Conservation (phyloP, 1,284 basidiomycete genomes). For the Cystobasidium pallidum region DNA sequence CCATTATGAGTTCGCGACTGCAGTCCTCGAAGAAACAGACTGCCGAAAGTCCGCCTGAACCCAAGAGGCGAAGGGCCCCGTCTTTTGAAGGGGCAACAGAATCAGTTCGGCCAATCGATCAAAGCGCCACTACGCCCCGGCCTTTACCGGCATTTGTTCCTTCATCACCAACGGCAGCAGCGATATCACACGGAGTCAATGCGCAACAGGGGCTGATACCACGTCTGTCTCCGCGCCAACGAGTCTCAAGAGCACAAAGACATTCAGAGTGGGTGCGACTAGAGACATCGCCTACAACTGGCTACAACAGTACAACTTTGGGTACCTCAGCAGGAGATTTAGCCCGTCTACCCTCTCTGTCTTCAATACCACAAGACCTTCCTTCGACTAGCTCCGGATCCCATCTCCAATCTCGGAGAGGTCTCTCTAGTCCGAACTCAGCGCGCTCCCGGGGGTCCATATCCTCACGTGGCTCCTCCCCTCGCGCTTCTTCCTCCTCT, state of each 20-base stretch:
- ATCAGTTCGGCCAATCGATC: conserved; percentile 1
- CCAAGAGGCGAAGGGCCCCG: conserved; percentile 5
- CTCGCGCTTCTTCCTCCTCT: conserved; percentile 23
- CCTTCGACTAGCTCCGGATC: not conserved
- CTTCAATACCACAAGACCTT: conserved; percentile 21
- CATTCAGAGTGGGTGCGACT: not conserved
- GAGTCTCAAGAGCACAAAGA: not conserved
- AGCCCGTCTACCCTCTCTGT: conserved; percentile 4
- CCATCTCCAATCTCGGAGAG: conserved; percentile 2
- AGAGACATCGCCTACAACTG: not conserved
- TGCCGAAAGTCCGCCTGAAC: not conserved
- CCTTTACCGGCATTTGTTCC: not conserved
- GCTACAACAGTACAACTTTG: not conserved
- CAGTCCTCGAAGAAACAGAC: not conserved
- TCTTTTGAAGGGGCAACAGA: not conserved
- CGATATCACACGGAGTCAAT: not conserved
- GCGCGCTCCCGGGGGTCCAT: conserved; percentile 7
- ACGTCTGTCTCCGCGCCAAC: too few species aligned
- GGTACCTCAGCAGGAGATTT: not conserved
- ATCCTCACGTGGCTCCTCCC: conserved; percentile 37
- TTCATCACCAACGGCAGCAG: not conserved
- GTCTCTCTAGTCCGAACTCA: conserved; percentile 6
- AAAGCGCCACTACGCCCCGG: not conserved
- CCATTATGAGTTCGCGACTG: not conserved
- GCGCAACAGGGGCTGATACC: too few species aligned